Evolutionary conservation across 805 yeast species (phyloP).

Genomic region (Lipomyces starkeyi): DNA sequence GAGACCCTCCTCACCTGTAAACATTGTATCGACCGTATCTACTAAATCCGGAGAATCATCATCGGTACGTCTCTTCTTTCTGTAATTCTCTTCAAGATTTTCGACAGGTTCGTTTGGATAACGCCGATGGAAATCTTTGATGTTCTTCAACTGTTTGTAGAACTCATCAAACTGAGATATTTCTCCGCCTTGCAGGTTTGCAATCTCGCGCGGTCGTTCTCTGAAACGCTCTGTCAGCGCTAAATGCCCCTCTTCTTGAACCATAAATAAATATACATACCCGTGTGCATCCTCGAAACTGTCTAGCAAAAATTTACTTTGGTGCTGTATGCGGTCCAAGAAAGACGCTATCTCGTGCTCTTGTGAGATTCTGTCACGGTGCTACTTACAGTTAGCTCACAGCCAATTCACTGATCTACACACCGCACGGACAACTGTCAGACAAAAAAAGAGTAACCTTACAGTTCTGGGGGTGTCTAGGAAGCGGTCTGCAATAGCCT

Average conservation of each 20-base stretch:
- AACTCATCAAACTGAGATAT: conserved; percentile 49
- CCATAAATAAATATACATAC: conserved; percentile 18
- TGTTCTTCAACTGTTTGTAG: conserved; percentile 46
- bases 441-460: conserved; percentile 38
- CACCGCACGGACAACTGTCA: conserved; percentile 55
- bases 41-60: conserved; percentile 35
- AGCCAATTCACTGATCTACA: background rate
- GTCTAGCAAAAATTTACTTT: conserved; percentile 41
- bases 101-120: conserved; percentile 46
- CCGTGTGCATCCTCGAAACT: conserved; percentile 21
- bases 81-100: conserved; percentile 40
- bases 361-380: conserved; percentile 29
- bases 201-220: conserved; percentile 35
- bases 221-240: conserved; percentile 3
- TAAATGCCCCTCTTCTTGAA: background rate
- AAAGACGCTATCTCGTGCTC: conserved; percentile 70
- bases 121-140: conserved; percentile 46
- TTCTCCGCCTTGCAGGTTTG: conserved; percentile 39
- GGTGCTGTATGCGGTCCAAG: conserved; percentile 53
- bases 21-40: conserved; percentile 52
- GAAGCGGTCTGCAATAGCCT: conserved; percentile 66
- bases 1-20: conserved; percentile 63
- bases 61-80: conserved; percentile 34
- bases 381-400: conserved; percentile 12
- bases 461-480: conserved; percentile 38